These are phyloP conservation scores for Stentor coeruleus DNA, from an alignment of 73 alveolate species.

Conservation along the genomic window DNA sequence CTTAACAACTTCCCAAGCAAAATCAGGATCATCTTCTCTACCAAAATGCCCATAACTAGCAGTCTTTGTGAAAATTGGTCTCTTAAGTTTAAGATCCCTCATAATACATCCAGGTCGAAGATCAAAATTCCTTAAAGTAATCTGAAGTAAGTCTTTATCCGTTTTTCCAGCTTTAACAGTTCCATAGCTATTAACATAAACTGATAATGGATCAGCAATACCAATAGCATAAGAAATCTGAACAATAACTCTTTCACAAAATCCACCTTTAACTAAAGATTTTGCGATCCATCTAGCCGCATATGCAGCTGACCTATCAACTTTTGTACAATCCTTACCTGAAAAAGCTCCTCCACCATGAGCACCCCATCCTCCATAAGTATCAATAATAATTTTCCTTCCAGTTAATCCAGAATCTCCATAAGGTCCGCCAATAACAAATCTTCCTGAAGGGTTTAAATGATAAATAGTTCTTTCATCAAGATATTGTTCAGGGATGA, in stretches of 20 bases:
- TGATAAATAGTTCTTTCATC: conserved; percentile 70
- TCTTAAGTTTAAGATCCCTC: conserved; percentile 64
- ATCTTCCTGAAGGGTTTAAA: conserved; percentile 92
- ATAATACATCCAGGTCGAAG: conserved; percentile 77
- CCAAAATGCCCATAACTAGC: conserved; percentile 90
- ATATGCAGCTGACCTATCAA: conserved; percentile 93
- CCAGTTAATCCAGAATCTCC: conserved; percentile 99
- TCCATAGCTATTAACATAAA: conserved; percentile 80
- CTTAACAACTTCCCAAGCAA: conserved; percentile 35
- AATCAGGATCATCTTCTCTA: conserved; percentile 68
- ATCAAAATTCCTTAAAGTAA: conserved; percentile 57
- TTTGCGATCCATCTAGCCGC: conserved; percentile 95
- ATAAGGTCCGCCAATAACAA: conserved; percentile 97
- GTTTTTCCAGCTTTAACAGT: conserved; percentile 60
- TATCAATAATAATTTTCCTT: conserved; percentile 91
- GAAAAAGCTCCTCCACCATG: conserved; percentile 98
- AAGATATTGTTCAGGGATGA: conserved; percentile 78
- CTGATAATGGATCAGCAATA: conserved; percentile 81
- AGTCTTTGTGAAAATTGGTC: conserved; percentile 73
- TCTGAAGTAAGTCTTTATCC: conserved; percentile 61
- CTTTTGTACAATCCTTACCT: conserved; percentile 97
- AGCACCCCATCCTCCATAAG: conserved; percentile 97
- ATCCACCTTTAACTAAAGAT: conserved; percentile 69
- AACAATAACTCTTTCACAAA: conserved; percentile 78
- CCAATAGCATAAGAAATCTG: conserved; percentile 91